phyloP scores from a whole-genome alignment of 2,329 filamentous ascomycete species.

The Trichoderma gracile region DNA sequence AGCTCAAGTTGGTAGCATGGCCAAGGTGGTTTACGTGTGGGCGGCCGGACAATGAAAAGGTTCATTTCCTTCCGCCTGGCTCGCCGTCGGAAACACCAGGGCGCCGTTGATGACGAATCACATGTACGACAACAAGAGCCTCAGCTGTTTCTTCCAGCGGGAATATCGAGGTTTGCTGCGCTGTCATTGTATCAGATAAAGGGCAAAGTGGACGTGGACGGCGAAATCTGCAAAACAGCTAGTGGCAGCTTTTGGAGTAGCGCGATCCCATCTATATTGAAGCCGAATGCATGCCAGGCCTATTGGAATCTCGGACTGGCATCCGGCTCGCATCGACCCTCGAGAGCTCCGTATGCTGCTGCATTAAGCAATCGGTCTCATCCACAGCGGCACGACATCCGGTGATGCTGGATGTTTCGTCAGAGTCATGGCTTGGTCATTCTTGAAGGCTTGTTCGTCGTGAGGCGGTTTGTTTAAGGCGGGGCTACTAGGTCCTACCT shows the following conservation, averaged over 20 bases:
- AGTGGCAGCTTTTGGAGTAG: neutral
- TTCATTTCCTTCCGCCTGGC: too few relatives aligned
- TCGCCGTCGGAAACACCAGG: neutral
- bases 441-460: too few relatives aligned
- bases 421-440: too few relatives aligned
- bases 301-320: conserved; percentile 13
- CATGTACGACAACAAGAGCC: neutral
- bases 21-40: too few relatives aligned
- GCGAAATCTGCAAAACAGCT: neutral
- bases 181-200: conserved; percentile 11
- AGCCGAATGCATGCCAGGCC: neutral
- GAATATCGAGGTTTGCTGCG: neutral
- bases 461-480: neutral
- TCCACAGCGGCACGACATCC: conserved; percentile 4
- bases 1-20: too few relatives aligned
- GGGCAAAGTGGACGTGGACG: neutral
- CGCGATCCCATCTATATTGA: neutral
- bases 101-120: neutral
- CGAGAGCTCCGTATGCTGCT: neutral
- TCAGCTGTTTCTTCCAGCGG: too few relatives aligned
- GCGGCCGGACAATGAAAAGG: too few relatives aligned
- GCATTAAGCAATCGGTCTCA: neutral
- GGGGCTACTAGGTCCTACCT: too few relatives aligned
- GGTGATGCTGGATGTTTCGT: neutral
- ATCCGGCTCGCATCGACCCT: neutral